phyloP scores from a whole-genome alignment of 108 stramenopile species.

The Fistulifera solaris region DNA sequence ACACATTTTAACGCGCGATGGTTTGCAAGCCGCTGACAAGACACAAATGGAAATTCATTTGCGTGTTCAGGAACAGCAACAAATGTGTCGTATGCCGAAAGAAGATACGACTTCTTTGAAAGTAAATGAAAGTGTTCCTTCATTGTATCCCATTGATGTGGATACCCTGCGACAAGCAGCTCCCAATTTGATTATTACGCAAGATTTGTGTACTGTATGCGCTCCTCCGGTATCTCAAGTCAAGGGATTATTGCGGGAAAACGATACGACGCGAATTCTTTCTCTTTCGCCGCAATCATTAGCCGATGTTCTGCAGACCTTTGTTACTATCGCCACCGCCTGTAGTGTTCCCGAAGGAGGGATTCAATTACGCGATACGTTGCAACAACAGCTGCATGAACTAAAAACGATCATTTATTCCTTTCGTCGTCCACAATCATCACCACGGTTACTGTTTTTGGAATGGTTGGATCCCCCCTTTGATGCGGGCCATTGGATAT shows the following conservation, averaged over 20 bases:
- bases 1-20: conserved; percentile 24
- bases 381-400: conserved; percentile 22
- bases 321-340: conserved; percentile 45
- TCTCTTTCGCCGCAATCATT: conserved; percentile 68
- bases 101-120: conserved; percentile 11
- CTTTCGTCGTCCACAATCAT: conserved; percentile 1
- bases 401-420: conserved; percentile 13
- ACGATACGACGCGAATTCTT: conserved; percentile 6
- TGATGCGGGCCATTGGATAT: conserved; percentile 89
- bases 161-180: conserved; percentile 29
- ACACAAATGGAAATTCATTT: conserved; percentile 34
- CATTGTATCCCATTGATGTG: conserved; percentile 57
- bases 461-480: conserved; percentile 92
- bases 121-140: conserved; percentile 22
- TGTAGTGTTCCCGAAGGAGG: conserved; percentile 57
- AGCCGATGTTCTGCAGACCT: conserved; percentile 56
- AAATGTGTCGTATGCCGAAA: conserved; percentile 1
- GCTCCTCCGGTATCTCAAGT: conserved; percentile 60
- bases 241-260: conserved; percentile 6
- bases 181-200: conserved; percentile 78
- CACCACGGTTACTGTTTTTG: conserved; percentile 55
- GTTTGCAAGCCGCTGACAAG: conserved; percentile 14
- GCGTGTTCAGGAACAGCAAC: conserved; percentile 1
- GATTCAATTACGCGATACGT: conserved; percentile 18
- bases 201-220: conserved; percentile 85